Evolutionary conservation across 2,329 filamentous ascomycete species (phyloP), one percentile per base, ranked within the genome.

Genomic region (Monilinia fructicola): DNA sequence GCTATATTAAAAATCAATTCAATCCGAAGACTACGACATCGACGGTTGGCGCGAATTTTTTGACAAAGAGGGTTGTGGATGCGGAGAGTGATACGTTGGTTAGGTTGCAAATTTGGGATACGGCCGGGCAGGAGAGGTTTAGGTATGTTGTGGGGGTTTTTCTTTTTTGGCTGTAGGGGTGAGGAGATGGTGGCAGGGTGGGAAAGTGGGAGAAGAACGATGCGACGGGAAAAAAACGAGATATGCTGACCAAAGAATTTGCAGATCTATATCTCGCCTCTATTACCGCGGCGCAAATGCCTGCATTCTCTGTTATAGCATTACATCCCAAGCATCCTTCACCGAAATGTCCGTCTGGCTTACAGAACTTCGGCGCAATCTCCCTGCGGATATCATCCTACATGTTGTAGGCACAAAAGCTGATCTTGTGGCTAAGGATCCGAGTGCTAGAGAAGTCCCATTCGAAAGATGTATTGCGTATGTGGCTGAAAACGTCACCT

Each of bases 211-310:
- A 40, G 38, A 40, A 40, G 38, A 11, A 14, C 12, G 7, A 11
- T 12, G 12, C 10, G 7, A 14, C 1, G 21, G 12, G 23, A n/a
- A 26, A 18, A 44, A 28, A 38, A 55, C 10, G 42, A 42, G 16
- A 35, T 10, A 42, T 42, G 40, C 61, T 64, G 55, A 64, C 35
- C 2, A 54, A 12, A 10, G 5, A 21, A 48, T 55, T 23, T 35
- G 56, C 54, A 75, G 74, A 73, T 93, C 90, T 69, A 98, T 99
- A 75, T 96, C 92, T 12, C 90, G 93, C 66, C 87, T 99, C 64
- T 98, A 98, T 82, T 99, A 99, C 80, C 90, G 94, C 75, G 93
- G 93, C 76, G 94, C 94, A 69, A 94, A 97, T 76, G 93, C 93
- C 67, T 95, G 92, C 74, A 92, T 97, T 68, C 85, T 97, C 56